Evolutionary conservation across 148 eudicot genomes (phyloP), one percentile per base, ranked within the genome.

Genomic region (Persicaria maculosa): DNA sequence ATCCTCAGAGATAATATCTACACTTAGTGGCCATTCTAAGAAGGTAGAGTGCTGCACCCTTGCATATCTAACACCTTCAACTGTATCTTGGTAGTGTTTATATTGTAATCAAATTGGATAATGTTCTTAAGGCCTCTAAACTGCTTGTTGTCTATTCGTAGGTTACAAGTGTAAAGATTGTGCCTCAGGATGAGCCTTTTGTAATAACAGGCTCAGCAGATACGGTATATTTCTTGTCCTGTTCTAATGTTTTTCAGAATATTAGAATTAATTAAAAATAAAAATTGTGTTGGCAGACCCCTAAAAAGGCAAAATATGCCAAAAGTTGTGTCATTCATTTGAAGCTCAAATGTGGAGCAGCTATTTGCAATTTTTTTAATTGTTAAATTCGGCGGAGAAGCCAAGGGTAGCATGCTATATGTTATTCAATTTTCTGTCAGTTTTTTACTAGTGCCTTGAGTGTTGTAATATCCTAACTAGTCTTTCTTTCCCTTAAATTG

Each of bases 21-120:
- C 96, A 12, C 96, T 92, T 45, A 95, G 92, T 81, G 97, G 97
- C 76, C 98, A 95, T 76, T 90, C 98, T 59, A 95, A 95, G 89
- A 91, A 88, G 98, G 98, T 92, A 11, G 17, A 71, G 10, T 22
- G 25, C 57, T 20, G 44, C 58, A 61, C 47, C 44, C 19, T 64
- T 50, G 50, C 47, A 70, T 14, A 11, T 70, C 6, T 22, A 22
- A 11, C n/a, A 12, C 17, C 4, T 48, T 10, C 0, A 47, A 47
- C 22, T 17, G 20, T 47, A 22, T 46, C 40, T 47, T 19, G 53
- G 73, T n/a, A 12, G 53, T 44, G 40, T 9, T 71, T 71, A 71
- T 48, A 73, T 71, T 44, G 31, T 16, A 12, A 2, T 10, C 1
- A 25, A 62, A 43, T 46, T 65, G n/a, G 9, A 14, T 40, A 17